Base-by-base conservation (phyloP, 352 stramenopile species). In the Pythium graminicola region DNA sequence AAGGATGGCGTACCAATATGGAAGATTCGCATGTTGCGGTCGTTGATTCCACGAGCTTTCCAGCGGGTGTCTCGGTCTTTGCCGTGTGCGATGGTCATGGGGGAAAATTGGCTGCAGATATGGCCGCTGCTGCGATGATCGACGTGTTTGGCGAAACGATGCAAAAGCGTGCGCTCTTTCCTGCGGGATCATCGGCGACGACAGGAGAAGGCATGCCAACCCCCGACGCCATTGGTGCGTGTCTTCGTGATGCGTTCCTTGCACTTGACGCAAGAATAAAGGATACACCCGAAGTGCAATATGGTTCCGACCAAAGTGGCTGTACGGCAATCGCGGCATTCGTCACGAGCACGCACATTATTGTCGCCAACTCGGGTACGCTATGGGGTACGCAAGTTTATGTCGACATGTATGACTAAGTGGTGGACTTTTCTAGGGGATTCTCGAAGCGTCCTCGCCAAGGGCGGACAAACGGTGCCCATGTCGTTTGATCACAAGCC, bases 401-500 rank as follows among this genome's bases (percentile, higher is more conserved):
- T n/a, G n/a, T n/a, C n/a, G n/a, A n/a, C n/a, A n/a, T n/a, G n/a
- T n/a, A n/a, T n/a, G n/a, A n/a, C n/a, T n/a, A n/a, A n/a, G n/a
- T n/a, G n/a, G n/a, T n/a, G n/a, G n/a, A n/a, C n/a, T n/a, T n/a
- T n/a, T n/a, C n/a, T 44, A 80, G 72, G 81, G 17, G 83, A 92
- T 64, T 93, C 83, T n/a, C 69, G 83, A 51, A 84, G 76, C 36
- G 73, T 92, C 32, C 69, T 90, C 36, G 69, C 55, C 36, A 89
- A 84, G 50, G 48, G 67, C 19, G 62, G 63, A 13, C 50, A 47
- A 8, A 80, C 69, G 1, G 65, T 92, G 17, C 73, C 81, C 24
- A 89, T 95, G 71, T 95, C 83, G 19, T 86, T 76, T 40, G 90
- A 97, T 64, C 90, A 97, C 73, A 97, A 97, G 59, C 89, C 89